Evolutionary conservation across 805 yeast genomes (phyloP).

Genomic region (Clavispora asparagi): DNA sequence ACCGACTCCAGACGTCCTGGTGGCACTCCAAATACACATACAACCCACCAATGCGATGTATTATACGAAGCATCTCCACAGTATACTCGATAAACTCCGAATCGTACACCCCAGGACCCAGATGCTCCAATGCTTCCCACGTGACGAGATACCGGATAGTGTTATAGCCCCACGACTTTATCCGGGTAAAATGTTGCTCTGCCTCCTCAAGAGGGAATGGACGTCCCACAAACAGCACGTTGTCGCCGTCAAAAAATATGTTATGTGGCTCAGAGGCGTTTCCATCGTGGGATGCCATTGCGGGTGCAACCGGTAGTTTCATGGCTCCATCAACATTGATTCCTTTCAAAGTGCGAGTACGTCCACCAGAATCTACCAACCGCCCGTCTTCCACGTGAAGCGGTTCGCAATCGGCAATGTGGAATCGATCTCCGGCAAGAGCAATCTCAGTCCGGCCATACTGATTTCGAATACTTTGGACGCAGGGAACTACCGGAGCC

Average conservation of each 20-base stretch:
- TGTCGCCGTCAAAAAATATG: conserved; percentile 63
- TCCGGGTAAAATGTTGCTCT: conserved; percentile 57
- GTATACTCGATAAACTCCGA: conserved; percentile 70
- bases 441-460: conserved; percentile 10
- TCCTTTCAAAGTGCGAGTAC: conserved; percentile 67
- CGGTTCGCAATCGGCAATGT: conserved; percentile 17
- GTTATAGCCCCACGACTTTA: conserved; percentile 80
- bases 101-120: conserved; percentile 81
- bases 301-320: conserved; percentile 63
- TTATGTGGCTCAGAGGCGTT: conserved; percentile 30
- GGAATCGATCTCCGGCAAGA: conserved; percentile 2
- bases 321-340: conserved; percentile 74
- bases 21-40: conserved; percentile 84
- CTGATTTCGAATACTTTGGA: conserved; percentile 22
- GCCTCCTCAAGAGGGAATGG: conserved; percentile 80
- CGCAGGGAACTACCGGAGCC: conserved; percentile 21
- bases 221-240: conserved; percentile 74
- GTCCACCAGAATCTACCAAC: conserved; percentile 52
- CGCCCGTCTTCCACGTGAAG: conserved; percentile 46
- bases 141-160: conserved; percentile 70
- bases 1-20: conserved; percentile 93
- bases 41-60: conserved; percentile 62
- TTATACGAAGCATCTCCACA: conserved; percentile 51
- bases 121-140: conserved; percentile 92
- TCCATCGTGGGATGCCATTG: conserved; percentile 37